Percentiles rank a stretch among this genome's conserved stretches.
Evolutionary conservation across 306 rosid genomes (phyloP).

Genomic region (Sesbania bispinosa): DNA sequence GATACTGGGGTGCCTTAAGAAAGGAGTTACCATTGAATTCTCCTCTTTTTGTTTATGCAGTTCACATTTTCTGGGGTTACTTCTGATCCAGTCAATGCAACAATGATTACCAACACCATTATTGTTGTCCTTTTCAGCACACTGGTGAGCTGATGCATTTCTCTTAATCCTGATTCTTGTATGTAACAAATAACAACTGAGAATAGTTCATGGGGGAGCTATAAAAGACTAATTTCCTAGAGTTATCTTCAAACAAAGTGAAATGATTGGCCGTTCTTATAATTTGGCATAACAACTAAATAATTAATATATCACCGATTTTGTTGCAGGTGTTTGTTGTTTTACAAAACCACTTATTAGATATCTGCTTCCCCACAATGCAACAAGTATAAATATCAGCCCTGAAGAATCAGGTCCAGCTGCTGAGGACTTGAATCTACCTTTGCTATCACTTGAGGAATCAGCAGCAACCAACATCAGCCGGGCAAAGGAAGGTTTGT

Average conservation of each 20-base stretch:
- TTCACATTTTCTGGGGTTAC: slow-evolving; percentile 84
- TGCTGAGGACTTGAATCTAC: slow-evolving; percentile 53
- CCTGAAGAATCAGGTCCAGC: slow-evolving; percentile 29
- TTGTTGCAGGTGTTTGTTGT: slow-evolving; percentile 65
- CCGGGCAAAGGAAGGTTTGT: slow-evolving; percentile 73
- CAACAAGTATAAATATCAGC: background rate
- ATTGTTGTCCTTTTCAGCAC: slow-evolving; percentile 84
- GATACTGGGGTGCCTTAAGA: background rate
- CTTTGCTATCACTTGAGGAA: slow-evolving; percentile 67
- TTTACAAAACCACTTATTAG: slow-evolving; percentile 72
- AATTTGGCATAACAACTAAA: background rate
- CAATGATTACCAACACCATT: slow-evolving; percentile 82
- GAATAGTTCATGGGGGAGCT: no score
- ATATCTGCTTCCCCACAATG: slow-evolving; percentile 52
- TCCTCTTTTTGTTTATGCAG: slow-evolving; percentile 41
- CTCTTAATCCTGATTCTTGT: background rate
- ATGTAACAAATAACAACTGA: no score
- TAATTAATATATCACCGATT: background rate
- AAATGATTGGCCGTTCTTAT: no score
- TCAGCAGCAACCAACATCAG: slow-evolving; percentile 58
- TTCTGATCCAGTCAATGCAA: slow-evolving; percentile 60
- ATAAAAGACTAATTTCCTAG: no score
- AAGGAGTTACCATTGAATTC: background rate
- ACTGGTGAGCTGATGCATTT: slow-evolving; percentile 44
- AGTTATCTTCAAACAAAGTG: no score